Evolutionary conservation across 2,329 filamentous ascomycete species (phyloP).

Genomic region (Aspergillus ustus): DNA sequence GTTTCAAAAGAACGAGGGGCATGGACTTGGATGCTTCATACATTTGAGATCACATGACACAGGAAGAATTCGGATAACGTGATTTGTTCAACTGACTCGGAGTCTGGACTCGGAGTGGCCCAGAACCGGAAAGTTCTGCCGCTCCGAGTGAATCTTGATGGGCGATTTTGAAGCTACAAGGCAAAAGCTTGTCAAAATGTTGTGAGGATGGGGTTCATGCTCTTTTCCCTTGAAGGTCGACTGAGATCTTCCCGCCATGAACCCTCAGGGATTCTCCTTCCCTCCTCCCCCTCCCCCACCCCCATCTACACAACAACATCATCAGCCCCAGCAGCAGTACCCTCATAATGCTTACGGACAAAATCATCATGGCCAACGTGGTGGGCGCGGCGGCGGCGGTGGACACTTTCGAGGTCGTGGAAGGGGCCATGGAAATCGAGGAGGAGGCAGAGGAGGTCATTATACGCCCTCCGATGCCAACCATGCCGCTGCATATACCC

Average conservation of each 20-base stretch:
- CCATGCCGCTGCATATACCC: conserved; percentile 27
- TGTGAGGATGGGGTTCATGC: conserved; percentile 32
- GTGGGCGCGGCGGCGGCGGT: conserved; percentile 33
- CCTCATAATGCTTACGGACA: conserved; percentile 31
- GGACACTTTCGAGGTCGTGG: conserved; percentile 39
- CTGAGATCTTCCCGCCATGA: conserved; percentile 38
- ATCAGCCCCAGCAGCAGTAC: conserved; percentile 25
- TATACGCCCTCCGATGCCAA: conserved; percentile 28
- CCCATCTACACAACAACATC: conserved; percentile 36
- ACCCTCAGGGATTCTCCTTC: conserved; percentile 51
- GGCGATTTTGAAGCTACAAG: conserved; percentile 11
- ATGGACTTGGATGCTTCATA: no score
- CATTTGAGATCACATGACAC: no score
- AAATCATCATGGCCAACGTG: conserved; percentile 30
- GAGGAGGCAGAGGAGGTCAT: conserved; percentile 36
- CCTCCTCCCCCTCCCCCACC: conserved; percentile 53
- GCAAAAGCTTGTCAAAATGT: conserved; percentile 25
- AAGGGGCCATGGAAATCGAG: conserved; percentile 40
- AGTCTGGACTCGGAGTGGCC: conserved; percentile 28
- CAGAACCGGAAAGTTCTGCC: conserved; percentile 23
- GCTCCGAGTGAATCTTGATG: conserved; percentile 4
- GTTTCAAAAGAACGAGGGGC: no score
- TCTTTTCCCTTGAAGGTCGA: conserved; percentile 31
- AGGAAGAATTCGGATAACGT: no score
- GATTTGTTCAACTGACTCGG: no score